A percentile compares a stretch with the other conserved stretches of the same genome.
Evolutionary conservation across 805 yeast species (phyloP).

Genomic region (Teunomyces atbi): DNA sequence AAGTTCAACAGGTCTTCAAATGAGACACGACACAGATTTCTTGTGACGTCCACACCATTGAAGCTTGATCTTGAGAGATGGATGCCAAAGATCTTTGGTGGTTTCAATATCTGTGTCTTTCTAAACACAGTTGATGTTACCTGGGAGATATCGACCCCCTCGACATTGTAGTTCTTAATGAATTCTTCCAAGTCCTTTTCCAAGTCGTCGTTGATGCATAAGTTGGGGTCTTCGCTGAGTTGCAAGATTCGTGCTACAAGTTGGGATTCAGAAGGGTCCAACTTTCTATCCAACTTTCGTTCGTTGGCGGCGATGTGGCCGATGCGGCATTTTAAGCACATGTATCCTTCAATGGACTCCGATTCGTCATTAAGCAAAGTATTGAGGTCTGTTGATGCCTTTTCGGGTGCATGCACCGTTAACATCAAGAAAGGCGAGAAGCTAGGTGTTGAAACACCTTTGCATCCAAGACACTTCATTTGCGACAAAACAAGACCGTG

Average conservation of each 20-base stretch:
- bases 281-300: conserved; percentile 13
- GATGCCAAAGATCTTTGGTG: conserved; percentile 73
- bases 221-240: conserved; percentile 32
- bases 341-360: conserved; percentile 76
- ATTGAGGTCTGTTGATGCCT: conserved; percentile 43
- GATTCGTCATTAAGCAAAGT: conserved; percentile 56
- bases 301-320: conserved; percentile 30
- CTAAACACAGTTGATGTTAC: conserved; percentile 68
- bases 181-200: conserved; percentile 48
- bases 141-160: conserved; percentile 42
- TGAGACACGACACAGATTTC: conserved; percentile 72
- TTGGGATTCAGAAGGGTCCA: conserved; percentile 23
- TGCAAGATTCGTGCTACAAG: conserved; percentile 34
- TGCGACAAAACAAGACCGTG: conserved; percentile 64
- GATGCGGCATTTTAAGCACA: conserved; percentile 71
- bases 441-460: conserved; percentile 55
- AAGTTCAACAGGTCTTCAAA: conserved; percentile 57
- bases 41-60: conserved; percentile 60
- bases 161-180: conserved; percentile 45
- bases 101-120: conserved; percentile 54
- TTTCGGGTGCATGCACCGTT: conserved; percentile 73
- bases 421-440: conserved; percentile 65
- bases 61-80: conserved; percentile 85
- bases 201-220: conserved; percentile 65
- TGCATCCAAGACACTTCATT: conserved; percentile 69